Evolutionary conservation across 306 rosid genomes (phyloP), one percentile per base, ranked within the genome.

Genomic region (Lathyrus sativus): DNA sequence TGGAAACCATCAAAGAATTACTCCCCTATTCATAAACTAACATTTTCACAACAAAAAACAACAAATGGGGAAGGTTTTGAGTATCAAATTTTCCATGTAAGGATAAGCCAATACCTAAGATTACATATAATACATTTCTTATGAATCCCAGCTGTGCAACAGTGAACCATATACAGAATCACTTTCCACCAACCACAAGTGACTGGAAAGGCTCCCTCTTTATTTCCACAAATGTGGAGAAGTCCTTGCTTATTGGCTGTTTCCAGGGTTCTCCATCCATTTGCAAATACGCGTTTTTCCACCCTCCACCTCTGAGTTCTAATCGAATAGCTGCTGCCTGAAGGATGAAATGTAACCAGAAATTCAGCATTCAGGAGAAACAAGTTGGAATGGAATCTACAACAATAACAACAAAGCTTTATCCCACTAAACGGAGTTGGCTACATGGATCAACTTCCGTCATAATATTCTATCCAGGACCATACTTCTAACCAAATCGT

Each of bases 221-320:
- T 69, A 95, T 95, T 48, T 95, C 99, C n/a, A 95, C 88, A 11
- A 82, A 81, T 2, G 97, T 90, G 0, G 97, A 88, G 73, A 67
- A 87, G 14, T 88, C 86, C 44, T 81, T 74, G 76, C 66, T 82
- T 84, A 87, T 50, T 51, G 91, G 91, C 79, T 90, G 99, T 74
- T 90, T 91, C 99, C 99, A 95, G 39, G 99, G 99, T 65, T 95
- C 99, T 54, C 99, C 99, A 45, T 95, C 99, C 97, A 95, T 87
- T 79, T 95, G 99, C 87, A 95, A 60, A 68, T 85, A 91, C 13
- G 80, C 79, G 61, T 88, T 74, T 80, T 63, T 87, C 99, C 97
- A 95, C 71, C 82, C 91, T 44, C 96, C 99, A 37, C 99, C 99
- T 80, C 97, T 85, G 51, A 90, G 59, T 79, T 90, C 99, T 73